Percentiles rank a stretch among this genome's conserved stretches.
phyloP scores from a whole-genome alignment of 1,139 yeast genomes.

The Casaregolazyma lundiana region DNA sequence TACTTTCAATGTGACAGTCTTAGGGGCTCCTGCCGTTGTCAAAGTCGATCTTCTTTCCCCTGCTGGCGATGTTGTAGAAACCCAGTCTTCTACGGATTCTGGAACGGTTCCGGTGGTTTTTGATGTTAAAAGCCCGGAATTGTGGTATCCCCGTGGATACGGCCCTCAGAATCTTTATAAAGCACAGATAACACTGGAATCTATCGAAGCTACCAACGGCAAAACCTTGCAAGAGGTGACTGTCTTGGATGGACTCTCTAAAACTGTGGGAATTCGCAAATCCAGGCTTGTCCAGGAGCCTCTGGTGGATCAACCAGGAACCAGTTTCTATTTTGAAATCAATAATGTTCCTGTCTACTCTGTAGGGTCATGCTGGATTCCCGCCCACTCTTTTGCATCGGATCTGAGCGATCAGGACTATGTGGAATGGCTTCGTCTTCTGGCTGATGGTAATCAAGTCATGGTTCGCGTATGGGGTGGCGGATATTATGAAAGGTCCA shows the following conservation, averaged over 20 bases:
- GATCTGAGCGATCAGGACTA: constrained; percentile 35
- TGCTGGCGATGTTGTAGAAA: constrained; percentile 12
- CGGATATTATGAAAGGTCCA: constrained; percentile 42
- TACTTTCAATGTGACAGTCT: constrained; percentile 18
- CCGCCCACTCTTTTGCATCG: constrained; percentile 41
- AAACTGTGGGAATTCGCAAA: constrained; percentile 36
- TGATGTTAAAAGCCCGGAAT: constrained; percentile 25
- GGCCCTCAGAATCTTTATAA: constrained; percentile 39
- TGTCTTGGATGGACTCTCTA: constrained; percentile 14
- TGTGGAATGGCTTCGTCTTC: constrained; percentile 34
- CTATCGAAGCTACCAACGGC: constrained; percentile 1
- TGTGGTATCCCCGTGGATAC: constrained; percentile 43
- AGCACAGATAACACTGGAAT: constrained; percentile 22
- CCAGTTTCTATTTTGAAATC: constrained; percentile 40
- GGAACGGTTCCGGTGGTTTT: constrained; percentile 11
- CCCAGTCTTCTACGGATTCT: constrained; percentile 7
- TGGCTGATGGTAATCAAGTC: constrained; percentile 40
- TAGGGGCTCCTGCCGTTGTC: constrained; percentile 12
- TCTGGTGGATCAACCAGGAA: constrained; percentile 34
- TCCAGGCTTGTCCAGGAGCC: constrained; percentile 40
- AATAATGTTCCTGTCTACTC: constrained; percentile 39
- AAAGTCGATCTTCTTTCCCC: constrained; percentile 19
- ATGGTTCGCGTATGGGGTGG: constrained; percentile 51
- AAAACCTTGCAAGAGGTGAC: background rate
- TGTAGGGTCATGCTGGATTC: constrained; percentile 48